Percentiles rank a stretch among this genome's conserved stretches.
Evolutionary conservation across 2,329 filamentous ascomycete genomes (phyloP).

Genomic region (Mariannaea sp.): DNA sequence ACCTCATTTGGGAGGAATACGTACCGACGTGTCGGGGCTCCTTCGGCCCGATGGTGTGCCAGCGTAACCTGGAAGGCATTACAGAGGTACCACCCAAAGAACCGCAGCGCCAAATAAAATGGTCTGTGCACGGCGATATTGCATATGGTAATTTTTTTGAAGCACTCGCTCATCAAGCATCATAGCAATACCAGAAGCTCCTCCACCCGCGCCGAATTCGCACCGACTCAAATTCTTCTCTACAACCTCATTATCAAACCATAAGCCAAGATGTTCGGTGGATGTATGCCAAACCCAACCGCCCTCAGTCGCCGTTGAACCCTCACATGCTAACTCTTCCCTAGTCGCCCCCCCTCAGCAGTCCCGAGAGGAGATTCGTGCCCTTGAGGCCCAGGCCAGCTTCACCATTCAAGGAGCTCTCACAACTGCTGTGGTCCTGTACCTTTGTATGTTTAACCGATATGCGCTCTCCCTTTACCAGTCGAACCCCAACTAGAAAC

Average conservation of each 20-base stretch:
- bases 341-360: slow-evolving; percentile 71
- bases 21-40: no score
- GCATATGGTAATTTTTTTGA: slow-evolving; percentile 29
- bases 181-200: slow-evolving; percentile 22
- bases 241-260: background rate
- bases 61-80: no score
- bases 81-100: no score
- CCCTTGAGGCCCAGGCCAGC: slow-evolving; percentile 69
- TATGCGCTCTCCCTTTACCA: no score
- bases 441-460: slow-evolving; percentile 69
- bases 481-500: background rate
- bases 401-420: slow-evolving; percentile 70
- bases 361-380: slow-evolving; percentile 71
- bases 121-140: slow-evolving; percentile 21
- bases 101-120: slow-evolving; percentile 2
- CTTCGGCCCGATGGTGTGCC: background rate
- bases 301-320: background rate
- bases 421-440: slow-evolving; percentile 69
- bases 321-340: slow-evolving; percentile 28
- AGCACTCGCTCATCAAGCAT: slow-evolving; percentile 28
- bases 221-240: background rate
- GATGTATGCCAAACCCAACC: slow-evolving; percentile 52
- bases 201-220: slow-evolving; percentile 12
- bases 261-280: slow-evolving; percentile 63
- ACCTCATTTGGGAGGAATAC: no score